phyloP scores from a whole-genome alignment of 2,329 filamentous ascomycete genomes.

The Chaetomium olivaceum region DNA sequence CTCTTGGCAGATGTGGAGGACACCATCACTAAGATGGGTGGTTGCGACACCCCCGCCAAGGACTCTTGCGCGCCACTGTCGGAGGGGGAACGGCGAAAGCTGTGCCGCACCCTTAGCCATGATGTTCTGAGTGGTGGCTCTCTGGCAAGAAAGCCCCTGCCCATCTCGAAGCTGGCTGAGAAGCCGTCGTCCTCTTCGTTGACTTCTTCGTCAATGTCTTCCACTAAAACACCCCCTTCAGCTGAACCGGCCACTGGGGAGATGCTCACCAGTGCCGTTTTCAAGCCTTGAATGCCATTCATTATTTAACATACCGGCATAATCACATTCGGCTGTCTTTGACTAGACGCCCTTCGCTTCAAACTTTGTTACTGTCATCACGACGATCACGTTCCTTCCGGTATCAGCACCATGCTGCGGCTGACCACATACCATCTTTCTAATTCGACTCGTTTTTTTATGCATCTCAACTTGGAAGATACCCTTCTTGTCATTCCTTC shows the following conservation, averaged over 20 bases:
- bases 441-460: constrained; percentile 5
- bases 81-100: constrained; percentile 43
- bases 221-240: constrained; percentile 16
- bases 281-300: constrained; percentile 22
- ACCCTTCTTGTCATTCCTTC: constrained; percentile 32
- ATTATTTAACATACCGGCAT: not conserved
- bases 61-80: constrained; percentile 22
- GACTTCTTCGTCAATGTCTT: constrained; percentile 30
- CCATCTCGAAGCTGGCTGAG: constrained; percentile 31
- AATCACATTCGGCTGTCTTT: not conserved
- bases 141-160: constrained; percentile 37
- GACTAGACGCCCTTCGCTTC: not conserved
- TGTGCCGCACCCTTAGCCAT: constrained; percentile 54
- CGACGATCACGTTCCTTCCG: constrained; percentile 22
- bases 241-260: constrained; percentile 36
- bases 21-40: constrained; percentile 53
- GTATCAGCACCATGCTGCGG: constrained; percentile 25
- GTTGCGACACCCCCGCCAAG: constrained; percentile 38
- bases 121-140: constrained; percentile 49
- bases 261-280: constrained; percentile 46
- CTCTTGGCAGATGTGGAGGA: constrained; percentile 67
- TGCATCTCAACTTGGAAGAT: constrained; percentile 21
- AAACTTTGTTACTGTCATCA: constrained; percentile 7
- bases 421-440: constrained; percentile 30
- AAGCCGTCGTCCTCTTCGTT: constrained; percentile 30